Evolutionary conservation across 768 basidiomycete species (phyloP), one percentile per base, ranked within the genome.

Genomic region (Boletus rufocinnamomeus): DNA sequence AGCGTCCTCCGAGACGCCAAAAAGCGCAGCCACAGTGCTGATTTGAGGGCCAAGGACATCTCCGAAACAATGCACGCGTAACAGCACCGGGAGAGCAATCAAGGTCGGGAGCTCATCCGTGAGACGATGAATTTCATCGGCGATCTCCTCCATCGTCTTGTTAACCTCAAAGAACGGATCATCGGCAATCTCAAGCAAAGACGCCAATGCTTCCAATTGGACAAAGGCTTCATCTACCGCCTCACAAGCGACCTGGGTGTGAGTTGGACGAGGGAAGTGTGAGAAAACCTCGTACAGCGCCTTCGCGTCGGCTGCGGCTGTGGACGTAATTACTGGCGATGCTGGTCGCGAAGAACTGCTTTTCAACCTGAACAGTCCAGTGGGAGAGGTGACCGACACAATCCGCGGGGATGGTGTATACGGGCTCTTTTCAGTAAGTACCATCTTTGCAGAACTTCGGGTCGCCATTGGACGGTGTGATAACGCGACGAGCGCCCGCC

Each of bases 161-260:
- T 64, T 59, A n/a, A 41, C 49, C 30, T 32, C 56, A 44, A 64
- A 66, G 23, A 64, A 57, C 6, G 76, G 78, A 38, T 74, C 60
- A 28, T 67, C 73, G 17, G 80, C 76, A 17, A 77, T 77, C 58
- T 87, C 86, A 16, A 91, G 75, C 28, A 91, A 77, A 11, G 78
- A 74, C 17, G 76, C 75, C 19, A 93, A 72, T 23, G 84, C 80
- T 63, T 78, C 74, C 28, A 93, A 74, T 17, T 84, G 87, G 54
- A 81, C 82, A 63, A 88, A 85, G 2, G 88, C 91, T 66, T 92
- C 91, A 54, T 88, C 86, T 11, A 93, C 89, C 6, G 89, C 91
- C 69, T 93, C 91, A 41, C 80, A 79, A n/a, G 91, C 91, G 10
- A 89, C 71, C 27, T 75, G 76, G 11, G 81, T 80, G 50, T 79